These are phyloP conservation scores for Gastrolobium bilobum DNA, from an alignment of 306 rosid genomes.

Conservation along the genomic window DNA sequence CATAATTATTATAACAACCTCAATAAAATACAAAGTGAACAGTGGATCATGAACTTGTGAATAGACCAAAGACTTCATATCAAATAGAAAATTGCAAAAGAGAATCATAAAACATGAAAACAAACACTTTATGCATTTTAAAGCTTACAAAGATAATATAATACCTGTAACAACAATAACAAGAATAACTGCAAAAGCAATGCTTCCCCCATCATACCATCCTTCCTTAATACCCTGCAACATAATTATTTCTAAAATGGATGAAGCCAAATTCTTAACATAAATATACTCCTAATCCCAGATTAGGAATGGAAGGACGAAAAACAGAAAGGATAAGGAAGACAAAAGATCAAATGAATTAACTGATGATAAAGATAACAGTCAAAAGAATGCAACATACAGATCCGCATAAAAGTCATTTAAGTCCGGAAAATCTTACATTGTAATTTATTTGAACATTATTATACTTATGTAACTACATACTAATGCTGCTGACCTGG, in stretches of 20 bases:
- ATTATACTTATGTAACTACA: not conserved
- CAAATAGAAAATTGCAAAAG: constrained; percentile 12
- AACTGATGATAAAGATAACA: not conserved
- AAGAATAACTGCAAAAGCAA: constrained; percentile 95
- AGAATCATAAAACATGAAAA: constrained; percentile 12
- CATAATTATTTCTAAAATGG: constrained; percentile 23
- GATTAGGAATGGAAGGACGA: constrained; percentile 4
- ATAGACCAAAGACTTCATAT: constrained; percentile 30
- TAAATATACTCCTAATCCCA: constrained; percentile 37
- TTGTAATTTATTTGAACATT: constrained; percentile 16
- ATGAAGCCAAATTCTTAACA: constrained; percentile 10
- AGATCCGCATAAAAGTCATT: constrained; percentile 10
- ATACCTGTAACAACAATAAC: constrained; percentile 95
- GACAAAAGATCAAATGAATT: not conserved
- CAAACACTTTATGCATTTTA: not conserved
- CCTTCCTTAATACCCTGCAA: constrained; percentile 93
- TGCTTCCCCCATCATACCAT: constrained; percentile 99
- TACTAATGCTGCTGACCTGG: not conserved
- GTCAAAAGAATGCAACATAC: not conserved
- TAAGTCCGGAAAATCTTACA: not conserved
- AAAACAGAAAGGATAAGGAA: not conserved
- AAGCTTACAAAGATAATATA: constrained; percentile 32
- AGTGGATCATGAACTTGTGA: constrained; percentile 1
- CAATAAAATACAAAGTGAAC: constrained; percentile 6
- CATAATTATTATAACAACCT: constrained; percentile 19